Conservation (phyloP, 2,329 filamentous ascomycete genomes). For the Fusarium sp. region DNA sequence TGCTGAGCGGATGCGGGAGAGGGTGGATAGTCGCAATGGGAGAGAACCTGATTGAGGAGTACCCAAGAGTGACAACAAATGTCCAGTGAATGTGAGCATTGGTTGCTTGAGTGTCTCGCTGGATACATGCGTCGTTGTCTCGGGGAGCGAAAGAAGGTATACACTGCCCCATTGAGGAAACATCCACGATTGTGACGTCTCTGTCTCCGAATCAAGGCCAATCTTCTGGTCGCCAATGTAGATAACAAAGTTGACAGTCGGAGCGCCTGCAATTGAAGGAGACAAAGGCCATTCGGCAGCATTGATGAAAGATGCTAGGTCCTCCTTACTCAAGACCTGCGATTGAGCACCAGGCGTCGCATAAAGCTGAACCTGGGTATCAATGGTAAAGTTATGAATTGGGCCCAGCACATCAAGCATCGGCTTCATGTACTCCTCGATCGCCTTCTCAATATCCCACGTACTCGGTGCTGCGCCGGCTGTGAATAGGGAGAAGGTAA, state of each 20-base stretch:
- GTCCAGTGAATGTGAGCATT: slow-evolving; percentile 89
- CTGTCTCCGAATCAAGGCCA: slow-evolving; percentile 55
- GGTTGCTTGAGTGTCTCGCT: slow-evolving; percentile 77
- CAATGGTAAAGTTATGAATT: slow-evolving; percentile 95
- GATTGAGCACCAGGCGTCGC: slow-evolving; percentile 74
- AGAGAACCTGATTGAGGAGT: slow-evolving; percentile 85
- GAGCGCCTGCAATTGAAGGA: slow-evolving; percentile 90
- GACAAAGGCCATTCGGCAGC: slow-evolving; percentile 97
- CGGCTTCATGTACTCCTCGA: slow-evolving; percentile 83
- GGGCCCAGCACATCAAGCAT: slow-evolving; percentile 80
- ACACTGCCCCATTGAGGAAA: slow-evolving; percentile 93
- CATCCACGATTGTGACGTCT: slow-evolving; percentile 78
- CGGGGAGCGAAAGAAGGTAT: slow-evolving; percentile 64
- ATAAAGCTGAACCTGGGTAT: slow-evolving; percentile 95
- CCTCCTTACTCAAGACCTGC: slow-evolving; percentile 79
- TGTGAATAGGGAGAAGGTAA: slow-evolving; percentile 95
- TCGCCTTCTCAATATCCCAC: slow-evolving; percentile 89
- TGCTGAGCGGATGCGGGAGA: slow-evolving; percentile 86
- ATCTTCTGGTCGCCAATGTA: slow-evolving; percentile 87
- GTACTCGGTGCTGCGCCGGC: slow-evolving; percentile 80
- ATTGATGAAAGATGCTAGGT: slow-evolving; percentile 94
- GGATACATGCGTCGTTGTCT: slow-evolving; percentile 63
- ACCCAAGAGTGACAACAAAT: slow-evolving; percentile 88
- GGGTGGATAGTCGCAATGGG: slow-evolving; percentile 83
- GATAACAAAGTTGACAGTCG: slow-evolving; percentile 95